These are phyloP conservation scores for Heliamphora pulchella DNA, from an alignment of 179 eudicot species.

Conservation along the genomic window DNA sequence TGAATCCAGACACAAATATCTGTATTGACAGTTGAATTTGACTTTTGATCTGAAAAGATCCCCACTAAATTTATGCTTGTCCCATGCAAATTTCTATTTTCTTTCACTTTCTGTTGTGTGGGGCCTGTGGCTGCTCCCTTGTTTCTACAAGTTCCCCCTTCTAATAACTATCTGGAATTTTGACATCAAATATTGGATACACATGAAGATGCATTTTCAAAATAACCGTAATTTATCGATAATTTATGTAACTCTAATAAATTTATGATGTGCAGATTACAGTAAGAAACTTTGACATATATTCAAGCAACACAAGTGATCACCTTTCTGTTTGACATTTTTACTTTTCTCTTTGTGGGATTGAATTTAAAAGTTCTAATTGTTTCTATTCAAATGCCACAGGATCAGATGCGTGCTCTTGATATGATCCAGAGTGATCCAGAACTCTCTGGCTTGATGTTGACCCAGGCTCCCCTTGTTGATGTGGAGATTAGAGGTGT, in stretches of 20 bases:
- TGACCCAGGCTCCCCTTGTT: conserved; percentile 84
- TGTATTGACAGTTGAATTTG: no score
- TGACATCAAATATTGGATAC: background rate
- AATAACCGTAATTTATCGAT: background rate
- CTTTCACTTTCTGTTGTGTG: background rate
- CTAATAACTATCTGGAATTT: background rate
- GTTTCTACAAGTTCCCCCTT: background rate
- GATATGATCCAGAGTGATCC: conserved; percentile 59
- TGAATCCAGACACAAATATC: no score
- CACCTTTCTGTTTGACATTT: background rate
- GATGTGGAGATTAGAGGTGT: conserved; percentile 98
- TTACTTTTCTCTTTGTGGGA: background rate
- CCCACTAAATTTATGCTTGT: no score
- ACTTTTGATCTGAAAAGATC: no score
- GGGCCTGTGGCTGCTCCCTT: background rate
- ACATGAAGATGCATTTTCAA: background rate
- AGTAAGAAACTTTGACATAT: background rate
- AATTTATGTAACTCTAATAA: background rate
- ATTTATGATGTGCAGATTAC: background rate
- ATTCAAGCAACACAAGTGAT: background rate
- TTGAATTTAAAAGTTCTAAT: background rate
- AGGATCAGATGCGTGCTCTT: conserved; percentile 92
- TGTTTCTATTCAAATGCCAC: conserved; percentile 21
- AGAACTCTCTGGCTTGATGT: conserved; percentile 65
- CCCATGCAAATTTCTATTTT: background rate